Conservation (phyloP, 495 filamentous ascomycete species). For the Hypomontagnella monticulosa region DNA sequence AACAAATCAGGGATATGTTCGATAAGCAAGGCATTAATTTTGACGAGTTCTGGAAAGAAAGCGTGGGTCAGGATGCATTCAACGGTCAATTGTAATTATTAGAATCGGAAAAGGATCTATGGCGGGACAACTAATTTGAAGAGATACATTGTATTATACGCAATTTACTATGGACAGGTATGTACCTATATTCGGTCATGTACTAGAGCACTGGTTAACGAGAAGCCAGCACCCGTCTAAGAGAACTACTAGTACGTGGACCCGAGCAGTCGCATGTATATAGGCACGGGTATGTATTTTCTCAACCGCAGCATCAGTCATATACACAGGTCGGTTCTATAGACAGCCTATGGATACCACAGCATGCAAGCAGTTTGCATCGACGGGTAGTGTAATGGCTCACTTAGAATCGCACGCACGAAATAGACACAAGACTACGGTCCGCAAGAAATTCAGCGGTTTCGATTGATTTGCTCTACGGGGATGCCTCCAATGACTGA, state of each 20-base stretch:
- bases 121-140: no score
- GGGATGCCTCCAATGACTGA: background rate
- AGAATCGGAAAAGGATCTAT: background rate
- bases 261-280: no score
- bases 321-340: background rate
- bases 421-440: background rate
- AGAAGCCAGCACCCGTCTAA: no score
- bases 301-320: no score
- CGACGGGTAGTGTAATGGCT: background rate
- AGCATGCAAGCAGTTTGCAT: background rate
- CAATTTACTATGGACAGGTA: no score
- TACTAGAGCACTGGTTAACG: no score
- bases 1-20: constrained; percentile 74
- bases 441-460: background rate
- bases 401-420: background rate
- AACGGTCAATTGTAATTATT: constrained; percentile 9
- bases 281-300: no score
- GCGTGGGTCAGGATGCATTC: constrained; percentile 69
- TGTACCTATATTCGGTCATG: no score
- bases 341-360: background rate
- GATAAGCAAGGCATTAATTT: constrained; percentile 76
- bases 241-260: no score
- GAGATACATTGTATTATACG: no score
- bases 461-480: constrained; percentile 15
- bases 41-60: constrained; percentile 74